Conservation (phyloP, 805 yeast species). For the Debaryomyces tyrocola region DNA sequence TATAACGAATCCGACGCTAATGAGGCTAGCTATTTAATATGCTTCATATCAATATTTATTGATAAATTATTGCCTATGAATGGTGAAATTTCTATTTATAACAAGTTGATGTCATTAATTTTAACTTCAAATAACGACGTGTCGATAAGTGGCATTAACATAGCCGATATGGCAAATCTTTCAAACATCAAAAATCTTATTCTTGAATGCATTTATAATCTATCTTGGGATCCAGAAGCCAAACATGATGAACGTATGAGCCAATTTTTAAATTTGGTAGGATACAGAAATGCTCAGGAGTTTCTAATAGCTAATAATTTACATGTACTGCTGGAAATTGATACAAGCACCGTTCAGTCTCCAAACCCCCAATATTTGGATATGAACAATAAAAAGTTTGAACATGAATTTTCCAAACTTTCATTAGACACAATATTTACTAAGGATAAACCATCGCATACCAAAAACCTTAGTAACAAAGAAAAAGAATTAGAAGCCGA, state of each 20-base stretch:
- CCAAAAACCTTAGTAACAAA: conserved; percentile 32
- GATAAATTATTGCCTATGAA: conserved; percentile 10
- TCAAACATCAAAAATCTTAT: conserved; percentile 12
- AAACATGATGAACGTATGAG: conserved; percentile 5
- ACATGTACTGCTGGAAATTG: conserved; percentile 13
- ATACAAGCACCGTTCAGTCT: conserved; percentile 11
- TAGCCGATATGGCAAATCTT: conserved; percentile 7
- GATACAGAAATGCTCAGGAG: conserved; percentile 14
- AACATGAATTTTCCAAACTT: not conserved
- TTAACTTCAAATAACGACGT: conserved; percentile 3
- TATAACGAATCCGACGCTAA: not conserved
- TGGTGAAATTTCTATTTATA: conserved; percentile 7
- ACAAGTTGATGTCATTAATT: conserved; percentile 10
- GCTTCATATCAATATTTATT: not conserved
- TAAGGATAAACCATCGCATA: not conserved
- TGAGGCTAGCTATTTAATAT: not conserved
- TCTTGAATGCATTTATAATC: conserved; percentile 13
- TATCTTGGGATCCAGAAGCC: conserved; percentile 11
- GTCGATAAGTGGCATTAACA: not conserved
- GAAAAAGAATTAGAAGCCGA: conserved; percentile 48
- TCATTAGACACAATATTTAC: not conserved
- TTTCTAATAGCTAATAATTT: conserved; percentile 14
- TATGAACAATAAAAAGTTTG: not conserved
- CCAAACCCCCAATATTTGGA: conserved; percentile 16
- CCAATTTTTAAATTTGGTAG: conserved; percentile 21